These are phyloP conservation scores for Lasiodiplodia sp. DNA, from an alignment of 2,329 filamentous ascomycete species.

Conservation along the genomic window DNA sequence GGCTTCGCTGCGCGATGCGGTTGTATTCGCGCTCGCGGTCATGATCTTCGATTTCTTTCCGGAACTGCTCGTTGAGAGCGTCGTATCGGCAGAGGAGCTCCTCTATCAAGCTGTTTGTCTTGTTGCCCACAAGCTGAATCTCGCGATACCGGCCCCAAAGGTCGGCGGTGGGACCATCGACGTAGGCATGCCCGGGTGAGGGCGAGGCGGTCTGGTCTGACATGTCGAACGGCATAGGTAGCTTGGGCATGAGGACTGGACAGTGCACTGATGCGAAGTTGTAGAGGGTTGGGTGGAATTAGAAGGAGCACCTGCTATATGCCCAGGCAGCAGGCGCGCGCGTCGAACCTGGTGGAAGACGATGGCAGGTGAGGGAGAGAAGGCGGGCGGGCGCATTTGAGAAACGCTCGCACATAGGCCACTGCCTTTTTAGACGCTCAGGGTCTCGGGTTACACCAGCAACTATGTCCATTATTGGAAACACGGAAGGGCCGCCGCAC, in stretches of 20 bases:
- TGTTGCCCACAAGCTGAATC: slow-evolving; percentile 39
- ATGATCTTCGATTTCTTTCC: slow-evolving; percentile 37
- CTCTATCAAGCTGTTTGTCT: slow-evolving; percentile 46
- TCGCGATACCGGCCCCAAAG: slow-evolving; percentile 44
- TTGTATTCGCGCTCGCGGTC: slow-evolving; percentile 38
- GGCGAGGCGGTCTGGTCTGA: slow-evolving; percentile 14
- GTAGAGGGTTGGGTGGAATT: background rate
- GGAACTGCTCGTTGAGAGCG: slow-evolving; percentile 43
- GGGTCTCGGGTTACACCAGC: slow-evolving; percentile 22
- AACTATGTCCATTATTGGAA: background rate
- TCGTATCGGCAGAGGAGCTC: slow-evolving; percentile 52
- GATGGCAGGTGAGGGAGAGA: background rate
- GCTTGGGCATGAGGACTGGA: slow-evolving; percentile 20
- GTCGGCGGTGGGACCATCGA: slow-evolving; percentile 20
- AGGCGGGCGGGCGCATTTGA: slow-evolving; percentile 9
- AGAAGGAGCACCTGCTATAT: background rate
- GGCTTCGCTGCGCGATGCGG: slow-evolving; percentile 36
- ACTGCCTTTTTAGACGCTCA: background rate
- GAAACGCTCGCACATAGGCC: background rate
- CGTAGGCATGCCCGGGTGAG: slow-evolving; percentile 10
- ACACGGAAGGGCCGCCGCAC: background rate
- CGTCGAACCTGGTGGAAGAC: background rate
- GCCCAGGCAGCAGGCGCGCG: slow-evolving; percentile 11
- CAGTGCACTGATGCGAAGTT: background rate
- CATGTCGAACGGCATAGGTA: slow-evolving; percentile 19